These are phyloP conservation scores for Ceratobasidium papillatum DNA, from an alignment of 1,284 basidiomycete species.

Conservation along the genomic window DNA sequence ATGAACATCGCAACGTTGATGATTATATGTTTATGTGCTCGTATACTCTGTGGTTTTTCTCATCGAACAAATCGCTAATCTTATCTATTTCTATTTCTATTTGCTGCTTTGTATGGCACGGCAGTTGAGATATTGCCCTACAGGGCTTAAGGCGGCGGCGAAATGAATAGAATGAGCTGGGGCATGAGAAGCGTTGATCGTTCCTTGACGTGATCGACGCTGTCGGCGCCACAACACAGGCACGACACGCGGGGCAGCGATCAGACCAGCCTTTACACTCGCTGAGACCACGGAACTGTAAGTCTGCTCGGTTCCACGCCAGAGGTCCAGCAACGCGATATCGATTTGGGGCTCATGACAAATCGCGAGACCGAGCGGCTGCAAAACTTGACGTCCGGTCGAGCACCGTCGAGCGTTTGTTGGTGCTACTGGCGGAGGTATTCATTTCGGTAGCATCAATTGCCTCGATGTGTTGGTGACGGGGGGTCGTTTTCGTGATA, in stretches of 20 bases:
- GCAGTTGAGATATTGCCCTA: constrained; percentile 52
- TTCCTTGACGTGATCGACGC: background rate
- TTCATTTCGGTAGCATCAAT: background rate
- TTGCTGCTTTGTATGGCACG: background rate
- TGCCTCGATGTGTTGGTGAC: background rate
- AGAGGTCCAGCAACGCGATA: too few relatives aligned
- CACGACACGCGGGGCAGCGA: background rate
- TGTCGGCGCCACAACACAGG: background rate
- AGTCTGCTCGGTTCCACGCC: too few relatives aligned
- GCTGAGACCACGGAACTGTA: too few relatives aligned
- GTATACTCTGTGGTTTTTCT: constrained; percentile 73
- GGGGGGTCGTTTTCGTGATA: background rate
- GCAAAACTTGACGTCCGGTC: background rate
- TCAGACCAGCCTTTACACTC: too few relatives aligned
- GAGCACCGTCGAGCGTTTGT: background rate
- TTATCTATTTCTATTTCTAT: constrained; percentile 4
- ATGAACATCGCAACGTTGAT: constrained; percentile 27
- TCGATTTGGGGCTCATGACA: constrained; percentile 1
- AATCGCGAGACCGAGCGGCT: background rate
- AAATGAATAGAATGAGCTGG: background rate
- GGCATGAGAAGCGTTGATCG: background rate
- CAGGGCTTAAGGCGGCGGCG: background rate
- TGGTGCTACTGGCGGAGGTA: constrained; percentile 33
- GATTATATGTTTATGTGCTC: constrained; percentile 23
- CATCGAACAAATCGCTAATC: constrained; percentile 55